Evolutionary conservation across 2,329 filamentous ascomycete genomes (phyloP).

Genomic region (Orbilia brochopaga): DNA sequence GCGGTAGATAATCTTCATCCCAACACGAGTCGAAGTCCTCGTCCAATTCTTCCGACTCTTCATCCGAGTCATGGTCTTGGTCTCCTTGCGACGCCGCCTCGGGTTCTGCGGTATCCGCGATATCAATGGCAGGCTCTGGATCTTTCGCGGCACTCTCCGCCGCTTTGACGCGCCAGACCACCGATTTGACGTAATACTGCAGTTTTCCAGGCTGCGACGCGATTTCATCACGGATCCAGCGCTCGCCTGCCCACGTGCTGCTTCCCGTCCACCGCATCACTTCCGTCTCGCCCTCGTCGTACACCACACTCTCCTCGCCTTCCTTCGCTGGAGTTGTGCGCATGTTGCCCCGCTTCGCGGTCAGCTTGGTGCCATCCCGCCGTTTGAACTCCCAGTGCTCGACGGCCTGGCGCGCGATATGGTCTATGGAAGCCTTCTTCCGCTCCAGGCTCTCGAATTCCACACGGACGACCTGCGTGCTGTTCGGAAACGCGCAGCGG

Average conservation of each 20-base stretch:
- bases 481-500: conserved; percentile 54
- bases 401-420: conserved; percentile 59
- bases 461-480: conserved; percentile 59
- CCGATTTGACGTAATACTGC: conserved; percentile 60
- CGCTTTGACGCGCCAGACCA: conserved; percentile 56
- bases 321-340: conserved; percentile 56
- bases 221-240: conserved; percentile 61
- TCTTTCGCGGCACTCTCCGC: too few species aligned
- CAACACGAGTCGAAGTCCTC: neutral
- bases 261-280: conserved; percentile 61
- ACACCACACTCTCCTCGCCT: conserved; percentile 56
- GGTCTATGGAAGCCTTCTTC: conserved; percentile 61
- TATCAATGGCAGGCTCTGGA: too few species aligned
- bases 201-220: conserved; percentile 56
- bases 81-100: too few species aligned
- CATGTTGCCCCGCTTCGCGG: conserved; percentile 56
- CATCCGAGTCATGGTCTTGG: too few species aligned
- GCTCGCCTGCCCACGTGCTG: conserved; percentile 58
- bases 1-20: neutral
- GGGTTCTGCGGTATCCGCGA: neutral
- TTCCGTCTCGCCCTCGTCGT: conserved; percentile 54
- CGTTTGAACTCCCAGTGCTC: conserved; percentile 29
- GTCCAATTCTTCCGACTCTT: neutral
- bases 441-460: conserved; percentile 62
- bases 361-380: neutral